Base-by-base conservation (phyloP, 75 land plant genomes). In the Cupressus sempervirens region DNA sequence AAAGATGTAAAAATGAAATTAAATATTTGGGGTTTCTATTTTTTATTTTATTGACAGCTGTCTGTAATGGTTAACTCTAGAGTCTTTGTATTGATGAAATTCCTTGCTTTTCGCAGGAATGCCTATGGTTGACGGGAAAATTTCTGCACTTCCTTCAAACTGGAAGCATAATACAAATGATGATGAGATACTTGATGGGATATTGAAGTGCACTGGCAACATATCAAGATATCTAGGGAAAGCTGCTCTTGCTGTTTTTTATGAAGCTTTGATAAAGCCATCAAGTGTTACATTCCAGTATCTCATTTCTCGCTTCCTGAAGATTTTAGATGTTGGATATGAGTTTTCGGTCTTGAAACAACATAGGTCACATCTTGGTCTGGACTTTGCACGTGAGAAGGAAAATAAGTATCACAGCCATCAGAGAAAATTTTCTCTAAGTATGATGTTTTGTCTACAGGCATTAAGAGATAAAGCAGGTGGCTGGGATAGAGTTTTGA, bases 311-410 rank as follows among this genome's bases (percentile, higher is more conserved):
- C 54, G 83, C 82, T 87, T 94, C 46, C 80, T 93, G 72, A 94
- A 92, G 86, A 85, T 90, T 52, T 80, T 98, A 68, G 94, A 93
- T 89, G 85, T 87, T 56, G 99, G 99, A 76, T 93, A 86, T 87
- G 86, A 83, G 84, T 88, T 90, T 54, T 85, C 88, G 7, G 75
- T 65, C 53, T 70, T 53, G 14, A 81, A 68, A 41, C 79, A 81
- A 20, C 87, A 84, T 20, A 70, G 62, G 14, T 84, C 86, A 62
- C 88, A 90, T 82, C 23, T 92, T 87, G 96, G 97, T 34, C 85
- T 86, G 81, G 94, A 95, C 91, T 62, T 80, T 86, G 88, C 83
- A 30, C 85, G 93, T 89, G 89, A 86, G 79, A 94, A 91, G 65
- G 86, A 90, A 83, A 35, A 88, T 34, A 81, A 83, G 18, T 87